Conservation (phyloP, 495 filamentous ascomycete genomes). For the Venustampulla echinocandica region DNA sequence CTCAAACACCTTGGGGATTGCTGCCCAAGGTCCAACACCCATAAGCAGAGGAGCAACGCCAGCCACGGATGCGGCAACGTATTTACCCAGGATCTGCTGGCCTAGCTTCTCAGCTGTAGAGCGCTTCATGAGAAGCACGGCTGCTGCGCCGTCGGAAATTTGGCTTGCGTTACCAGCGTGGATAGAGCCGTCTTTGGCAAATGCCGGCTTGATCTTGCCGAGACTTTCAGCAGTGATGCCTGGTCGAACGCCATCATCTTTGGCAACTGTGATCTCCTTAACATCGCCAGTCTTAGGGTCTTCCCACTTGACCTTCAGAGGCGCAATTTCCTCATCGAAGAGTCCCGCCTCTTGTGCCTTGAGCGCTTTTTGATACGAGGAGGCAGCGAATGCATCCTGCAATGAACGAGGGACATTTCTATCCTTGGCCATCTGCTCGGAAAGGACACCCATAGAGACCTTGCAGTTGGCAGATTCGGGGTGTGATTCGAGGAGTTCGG, state of each 20-base stretch:
- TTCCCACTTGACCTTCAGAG: conserved; percentile 71
- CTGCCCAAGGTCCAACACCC: conserved; percentile 93
- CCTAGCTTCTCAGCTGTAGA: conserved; percentile 80
- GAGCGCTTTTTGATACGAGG: conserved; percentile 80
- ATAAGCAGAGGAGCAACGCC: conserved; percentile 91
- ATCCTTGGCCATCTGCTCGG: conserved; percentile 91
- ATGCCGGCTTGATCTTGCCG: conserved; percentile 82
- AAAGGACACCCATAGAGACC: conserved; percentile 93
- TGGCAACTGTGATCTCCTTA: conserved; percentile 72
- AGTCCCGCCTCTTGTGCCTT: conserved; percentile 80
- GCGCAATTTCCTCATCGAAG: conserved; percentile 88
- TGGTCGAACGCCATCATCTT: conserved; percentile 78
- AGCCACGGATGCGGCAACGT: conserved; percentile 71
- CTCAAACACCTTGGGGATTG: conserved; percentile 82
- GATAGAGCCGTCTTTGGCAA: conserved; percentile 85
- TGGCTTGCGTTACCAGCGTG: conserved; percentile 95
- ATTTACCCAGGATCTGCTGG: conserved; percentile 87
- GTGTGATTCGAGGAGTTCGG: conserved; percentile 77
- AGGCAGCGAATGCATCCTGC: conserved; percentile 86
- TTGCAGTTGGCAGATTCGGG: conserved; percentile 88
- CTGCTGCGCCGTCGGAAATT: conserved; percentile 92
- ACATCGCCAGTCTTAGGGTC: conserved; percentile 88
- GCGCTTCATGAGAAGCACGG: conserved; percentile 92
- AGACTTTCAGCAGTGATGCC: conserved; percentile 84
- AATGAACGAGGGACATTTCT: conserved; percentile 56